Conservation (phyloP, 805 yeast genomes). For the Lipomyces sp. region DNA sequence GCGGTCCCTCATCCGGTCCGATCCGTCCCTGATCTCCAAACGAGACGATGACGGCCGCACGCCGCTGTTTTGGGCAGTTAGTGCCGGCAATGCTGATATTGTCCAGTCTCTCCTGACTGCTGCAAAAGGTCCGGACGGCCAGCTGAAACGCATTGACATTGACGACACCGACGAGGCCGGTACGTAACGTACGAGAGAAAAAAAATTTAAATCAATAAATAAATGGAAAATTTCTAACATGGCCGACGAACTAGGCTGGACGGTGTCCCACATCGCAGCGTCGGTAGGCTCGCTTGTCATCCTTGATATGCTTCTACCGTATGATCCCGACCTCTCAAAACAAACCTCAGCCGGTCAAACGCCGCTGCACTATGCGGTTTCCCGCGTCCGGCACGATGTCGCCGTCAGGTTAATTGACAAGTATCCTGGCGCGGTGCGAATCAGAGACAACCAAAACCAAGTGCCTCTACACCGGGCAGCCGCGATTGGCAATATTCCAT, state of each 20-base stretch:
- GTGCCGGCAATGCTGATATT: constrained; percentile 60
- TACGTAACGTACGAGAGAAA: background rate
- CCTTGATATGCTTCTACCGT: constrained; percentile 55
- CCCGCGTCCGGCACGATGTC: constrained; percentile 64
- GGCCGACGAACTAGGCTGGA: constrained; percentile 59
- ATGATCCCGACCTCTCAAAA: constrained; percentile 63
- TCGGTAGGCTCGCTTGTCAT: constrained; percentile 69
- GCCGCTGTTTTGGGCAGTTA: constrained; percentile 88
- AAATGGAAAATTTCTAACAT: too few relatives aligned
- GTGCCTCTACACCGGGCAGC: constrained; percentile 84
- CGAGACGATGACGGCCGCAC: constrained; percentile 77
- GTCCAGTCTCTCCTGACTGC: constrained; percentile 50
- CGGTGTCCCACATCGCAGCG: constrained; percentile 81
- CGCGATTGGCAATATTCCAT: constrained; percentile 65
- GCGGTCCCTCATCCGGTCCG: constrained; percentile 54
- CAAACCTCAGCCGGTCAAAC: constrained; percentile 75
- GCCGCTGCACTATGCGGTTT: constrained; percentile 73
- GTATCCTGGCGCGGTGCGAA: constrained; percentile 63
- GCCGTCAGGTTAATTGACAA: constrained; percentile 57
- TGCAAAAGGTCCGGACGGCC: constrained; percentile 41
- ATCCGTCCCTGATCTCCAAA: constrained; percentile 54
- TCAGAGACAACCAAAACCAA: constrained; percentile 68
- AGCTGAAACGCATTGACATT: constrained; percentile 54
- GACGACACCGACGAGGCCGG: constrained; percentile 75
- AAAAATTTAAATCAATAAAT: too few relatives aligned